Evolutionary conservation across 1,284 basidiomycete species (phyloP).

Genomic region (Coniferiporia sulphurascens): DNA sequence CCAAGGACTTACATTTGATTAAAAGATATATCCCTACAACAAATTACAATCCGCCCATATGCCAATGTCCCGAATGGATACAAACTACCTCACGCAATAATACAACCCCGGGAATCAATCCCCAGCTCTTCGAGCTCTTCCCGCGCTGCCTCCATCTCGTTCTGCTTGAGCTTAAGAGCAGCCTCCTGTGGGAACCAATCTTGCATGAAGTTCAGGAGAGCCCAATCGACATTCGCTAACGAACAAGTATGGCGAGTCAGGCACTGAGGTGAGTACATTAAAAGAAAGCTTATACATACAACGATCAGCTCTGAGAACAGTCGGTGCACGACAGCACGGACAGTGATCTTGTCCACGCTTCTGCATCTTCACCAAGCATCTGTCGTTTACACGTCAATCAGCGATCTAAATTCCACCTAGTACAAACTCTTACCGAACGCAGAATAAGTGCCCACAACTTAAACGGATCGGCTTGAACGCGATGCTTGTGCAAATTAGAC

Average conservation of each 20-base stretch:
- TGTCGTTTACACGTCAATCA: slow-evolving; percentile 20
- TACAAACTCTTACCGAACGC: slow-evolving; percentile 51
- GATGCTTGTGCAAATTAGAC: slow-evolving; percentile 76
- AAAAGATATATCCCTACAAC: too few species aligned
- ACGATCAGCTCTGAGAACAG: slow-evolving; percentile 71
- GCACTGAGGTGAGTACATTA: neutral
- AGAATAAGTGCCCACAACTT: slow-evolving; percentile 86
- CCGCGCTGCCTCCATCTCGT: slow-evolving; percentile 70
- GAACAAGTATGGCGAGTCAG: slow-evolving; percentile 2
- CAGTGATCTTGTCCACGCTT: slow-evolving; percentile 76
- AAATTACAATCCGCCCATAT: too few species aligned
- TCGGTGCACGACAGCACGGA: slow-evolving; percentile 80
- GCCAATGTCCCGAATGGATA: neutral
- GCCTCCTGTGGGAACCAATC: slow-evolving; percentile 92
- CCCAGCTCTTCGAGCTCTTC: slow-evolving; percentile 71
- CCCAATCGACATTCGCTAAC: slow-evolving; percentile 77
- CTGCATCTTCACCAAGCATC: slow-evolving; percentile 94
- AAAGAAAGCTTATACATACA: slow-evolving; percentile 43
- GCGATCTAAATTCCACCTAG: neutral
- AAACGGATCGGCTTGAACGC: slow-evolving; percentile 89
- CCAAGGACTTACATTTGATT: too few species aligned
- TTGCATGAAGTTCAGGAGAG: slow-evolving; percentile 80
- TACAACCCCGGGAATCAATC: slow-evolving; percentile 35
- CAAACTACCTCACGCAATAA: slow-evolving; percentile 18
- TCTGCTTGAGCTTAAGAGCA: slow-evolving; percentile 69